These are phyloP conservation scores for Posidonia oceanica DNA, from an alignment of 116 monocot species.

Conservation along the genomic window DNA sequence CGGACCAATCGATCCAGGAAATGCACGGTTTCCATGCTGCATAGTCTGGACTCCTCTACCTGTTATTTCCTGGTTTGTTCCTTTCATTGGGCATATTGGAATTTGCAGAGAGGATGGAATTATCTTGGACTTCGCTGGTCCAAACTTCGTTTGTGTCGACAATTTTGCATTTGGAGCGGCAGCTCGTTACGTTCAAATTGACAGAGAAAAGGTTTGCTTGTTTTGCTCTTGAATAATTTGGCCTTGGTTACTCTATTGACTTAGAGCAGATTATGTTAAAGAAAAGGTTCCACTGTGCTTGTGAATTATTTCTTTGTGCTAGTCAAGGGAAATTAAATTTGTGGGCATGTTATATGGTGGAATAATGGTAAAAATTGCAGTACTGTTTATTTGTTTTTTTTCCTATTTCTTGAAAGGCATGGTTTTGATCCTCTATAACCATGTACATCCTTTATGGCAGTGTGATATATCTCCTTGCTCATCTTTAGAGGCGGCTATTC, in stretches of 20 bases:
- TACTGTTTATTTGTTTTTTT: not conserved
- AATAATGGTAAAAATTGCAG: not conserved
- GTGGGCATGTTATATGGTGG: not conserved
- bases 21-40: constrained; percentile 83
- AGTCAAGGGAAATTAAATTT: not conserved
- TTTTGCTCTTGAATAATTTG: not conserved
- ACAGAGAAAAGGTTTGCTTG: constrained; percentile 45
- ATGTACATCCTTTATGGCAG: not conserved
- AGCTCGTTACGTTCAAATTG: constrained; percentile 62
- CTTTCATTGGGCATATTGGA: constrained; percentile 87
- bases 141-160: constrained; percentile 79
- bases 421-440: not conserved
- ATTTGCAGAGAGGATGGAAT: constrained; percentile 96
- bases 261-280: not conserved
- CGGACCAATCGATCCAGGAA: constrained; percentile 56
- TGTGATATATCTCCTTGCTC: not conserved
- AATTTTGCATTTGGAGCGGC: constrained; percentile 82
- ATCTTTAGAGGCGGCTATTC: not conserved
- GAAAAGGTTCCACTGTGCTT: not conserved
- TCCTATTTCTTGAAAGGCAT: not conserved
- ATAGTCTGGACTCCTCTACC: constrained; percentile 93
- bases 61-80: constrained; percentile 77
- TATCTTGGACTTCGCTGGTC: constrained; percentile 88
- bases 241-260: no score
- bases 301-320: not conserved